Base-by-base conservation (phyloP, 257 asterid genomes). In the Gynochthodes officinalis region DNA sequence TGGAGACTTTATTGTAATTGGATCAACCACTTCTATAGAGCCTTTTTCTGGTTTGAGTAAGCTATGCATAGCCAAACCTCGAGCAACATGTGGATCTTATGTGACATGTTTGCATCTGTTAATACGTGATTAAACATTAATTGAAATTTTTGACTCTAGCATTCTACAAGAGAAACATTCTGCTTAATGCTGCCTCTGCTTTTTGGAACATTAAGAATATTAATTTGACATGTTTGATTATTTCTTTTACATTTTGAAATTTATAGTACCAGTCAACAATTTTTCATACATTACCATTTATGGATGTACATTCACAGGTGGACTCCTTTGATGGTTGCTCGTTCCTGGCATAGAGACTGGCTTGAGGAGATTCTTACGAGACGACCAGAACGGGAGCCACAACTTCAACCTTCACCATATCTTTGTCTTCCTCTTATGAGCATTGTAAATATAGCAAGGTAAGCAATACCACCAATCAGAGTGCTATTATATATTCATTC, bases 301-400 rank as follows among this genome's bases (percentile, higher is more conserved):
- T 52, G 50, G 32, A 58, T 81, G 63, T 33, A 54, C 78, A 76
- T 53, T 81, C 25, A 75, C 63, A 91, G 97, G 70, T 89, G 96
- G 90, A 89, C 86, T 9, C 91, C 97, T 0, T 84, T 88, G 93
- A 88, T 86, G 96, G 97, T 89, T 70, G 95, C 97, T 71, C 93
- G 80, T 46, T 91, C 97, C 67, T 89, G 96, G 97, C 89, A 82
- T 82, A 77, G 94, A 84, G 96, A 91, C 72, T 81, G 87, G 77
- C 95, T 91, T 5, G 91, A 87, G 76, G 95, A 86, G 21, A 82
- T 86, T 78, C 88, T 91, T 65, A 82, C 72, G 70, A 70, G 75
- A 70, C 86, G 48, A 25, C 89, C 88, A 77, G 85, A 69, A 74
- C 75, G 74, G 58, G 88, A 75, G 81, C 85, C 69, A 44, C 85